A percentile compares a stretch with the other conserved stretches of the same genome.
phyloP scores from a whole-genome alignment of 192 early-diverging fungal genomes.

The Dimargaris verticillata region DNA sequence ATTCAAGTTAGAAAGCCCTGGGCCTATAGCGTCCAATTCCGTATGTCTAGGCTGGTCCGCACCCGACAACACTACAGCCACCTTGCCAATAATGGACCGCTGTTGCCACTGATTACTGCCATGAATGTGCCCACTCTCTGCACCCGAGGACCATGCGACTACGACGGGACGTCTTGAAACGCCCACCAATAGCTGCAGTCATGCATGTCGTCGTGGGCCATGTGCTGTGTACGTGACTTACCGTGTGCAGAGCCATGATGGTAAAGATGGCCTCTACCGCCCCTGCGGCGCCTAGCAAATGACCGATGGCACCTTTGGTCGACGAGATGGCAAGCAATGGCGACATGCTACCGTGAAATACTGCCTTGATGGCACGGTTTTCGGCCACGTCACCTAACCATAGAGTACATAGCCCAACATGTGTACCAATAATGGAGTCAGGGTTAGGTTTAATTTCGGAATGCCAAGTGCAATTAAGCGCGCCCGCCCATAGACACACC shows the following conservation, averaged over 20 bases:
- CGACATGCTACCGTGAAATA: slow-evolving; percentile 39
- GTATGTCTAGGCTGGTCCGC: too few relatives aligned
- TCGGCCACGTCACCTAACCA: slow-evolving; percentile 63
- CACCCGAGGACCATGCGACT: too few relatives aligned
- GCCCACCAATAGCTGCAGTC: too few relatives aligned
- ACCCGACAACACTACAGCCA: too few relatives aligned
- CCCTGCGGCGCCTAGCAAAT: slow-evolving; percentile 89
- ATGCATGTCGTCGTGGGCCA: too few relatives aligned
- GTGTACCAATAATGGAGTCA: neutral
- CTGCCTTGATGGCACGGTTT: slow-evolving; percentile 60
- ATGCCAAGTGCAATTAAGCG: neutral
- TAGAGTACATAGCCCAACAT: neutral
- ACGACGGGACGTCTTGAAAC: too few relatives aligned
- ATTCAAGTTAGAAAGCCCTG: too few relatives aligned
- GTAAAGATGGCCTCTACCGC: slow-evolving; percentile 85
- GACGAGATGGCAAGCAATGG: slow-evolving; percentile 57
- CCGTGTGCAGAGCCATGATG: slow-evolving; percentile 52
- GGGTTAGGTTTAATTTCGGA: neutral
- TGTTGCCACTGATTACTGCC: too few relatives aligned
- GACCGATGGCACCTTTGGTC: slow-evolving; percentile 82
- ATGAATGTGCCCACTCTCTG: too few relatives aligned
- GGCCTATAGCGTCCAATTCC: too few relatives aligned
- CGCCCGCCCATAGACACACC: neutral
- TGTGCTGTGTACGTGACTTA: too few relatives aligned
- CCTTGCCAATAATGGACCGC: too few relatives aligned